These are phyloP conservation scores for Ensete ventricosum DNA, from an alignment of 176 grass and related monocot genomes.

Conservation along the genomic window DNA sequence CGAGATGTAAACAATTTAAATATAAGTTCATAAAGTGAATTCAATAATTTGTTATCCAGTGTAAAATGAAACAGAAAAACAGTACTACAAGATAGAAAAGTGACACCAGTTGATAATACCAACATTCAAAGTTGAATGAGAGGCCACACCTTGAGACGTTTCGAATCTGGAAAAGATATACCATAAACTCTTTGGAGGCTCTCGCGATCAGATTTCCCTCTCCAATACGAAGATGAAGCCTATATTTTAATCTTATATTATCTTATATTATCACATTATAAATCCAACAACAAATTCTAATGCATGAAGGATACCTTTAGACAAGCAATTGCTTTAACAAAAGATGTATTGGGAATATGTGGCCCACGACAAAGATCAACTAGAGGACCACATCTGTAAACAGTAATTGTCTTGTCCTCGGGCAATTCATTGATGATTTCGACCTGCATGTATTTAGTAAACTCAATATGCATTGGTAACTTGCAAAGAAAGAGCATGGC, in stretches of 20 bases:
- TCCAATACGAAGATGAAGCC: slow-evolving; percentile 98
- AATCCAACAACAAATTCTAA: slow-evolving; percentile 9
- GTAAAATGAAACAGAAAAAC: neutral
- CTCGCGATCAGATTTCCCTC: slow-evolving; percentile 87
- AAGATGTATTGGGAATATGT: slow-evolving; percentile 92
- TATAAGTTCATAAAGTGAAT: neutral
- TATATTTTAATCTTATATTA: neutral
- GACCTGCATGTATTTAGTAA: slow-evolving; percentile 45
- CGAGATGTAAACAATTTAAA: neutral
- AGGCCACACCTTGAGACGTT: slow-evolving; percentile 72
- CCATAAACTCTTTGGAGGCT: slow-evolving; percentile 97
- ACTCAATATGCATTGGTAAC: neutral
- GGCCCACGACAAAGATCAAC: slow-evolving; percentile 97
- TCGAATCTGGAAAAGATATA: slow-evolving; percentile 95
- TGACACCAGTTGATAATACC: too few relatives aligned
- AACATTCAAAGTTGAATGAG: neutral
- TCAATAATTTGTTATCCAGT: neutral
- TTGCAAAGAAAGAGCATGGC: neutral
- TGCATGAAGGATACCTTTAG: slow-evolving; percentile 61
- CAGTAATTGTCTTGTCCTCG: slow-evolving; percentile 94
- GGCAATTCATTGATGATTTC: slow-evolving; percentile 97
- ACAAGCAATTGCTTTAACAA: slow-evolving; percentile 95
- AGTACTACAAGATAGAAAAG: neutral
- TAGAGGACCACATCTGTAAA: slow-evolving; percentile 91
- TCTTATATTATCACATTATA: too few relatives aligned